Evolutionary conservation across 2,329 filamentous ascomycete genomes (phyloP), one percentile per base, ranked within the genome.

Genomic region (Boeremia lycopersici): DNA sequence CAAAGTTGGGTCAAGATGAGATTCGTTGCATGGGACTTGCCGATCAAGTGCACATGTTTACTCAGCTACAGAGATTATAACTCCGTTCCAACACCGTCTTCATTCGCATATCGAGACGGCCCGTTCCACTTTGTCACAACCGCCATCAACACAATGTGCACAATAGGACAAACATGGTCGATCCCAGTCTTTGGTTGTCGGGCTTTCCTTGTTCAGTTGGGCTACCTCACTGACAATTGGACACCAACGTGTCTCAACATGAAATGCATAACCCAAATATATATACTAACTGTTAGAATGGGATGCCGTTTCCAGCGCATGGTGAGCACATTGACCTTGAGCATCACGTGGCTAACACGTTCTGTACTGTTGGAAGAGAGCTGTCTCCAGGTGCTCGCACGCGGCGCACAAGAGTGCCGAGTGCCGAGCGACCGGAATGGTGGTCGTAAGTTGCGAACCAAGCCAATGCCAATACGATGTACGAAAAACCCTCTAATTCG

Each of bases 361-460:
- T 46, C 17, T 15, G 39, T 47, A 33, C 7, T 17, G 26, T 44
- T 5, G 19, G 19, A 3, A 23, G 19, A 23, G 19, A 23, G 26
- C 45, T 45, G 19, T 38, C 19, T 30, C 41, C 45, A 50, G 19
- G 31, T 23, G n/a, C 33, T 39, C 44, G 50, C 28, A 26, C 43
- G 47, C 59, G 57, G 60, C 42, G 47, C 33, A 41, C 46, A 26
- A 53, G 46, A 30, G 30, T 41, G 48, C 57, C 60, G 57, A 60
- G 52, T 48, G 49, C 60, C 54, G 57, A 62, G 50, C 38, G 35
- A 40, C 25, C 38, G 25, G 29, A 17, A 34, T 8, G 42, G 34
- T 26, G 45, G 48, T 53, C 13, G 44, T 44, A n/a, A 31, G 17
- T 33, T 49, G 50, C 34, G 13, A 39, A 39, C 45, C 39, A 48